Evolutionary conservation across 2,329 filamentous ascomycete species (phyloP), one percentile per base, ranked within the genome.

Genomic region (Aspergillus brasiliensis): DNA sequence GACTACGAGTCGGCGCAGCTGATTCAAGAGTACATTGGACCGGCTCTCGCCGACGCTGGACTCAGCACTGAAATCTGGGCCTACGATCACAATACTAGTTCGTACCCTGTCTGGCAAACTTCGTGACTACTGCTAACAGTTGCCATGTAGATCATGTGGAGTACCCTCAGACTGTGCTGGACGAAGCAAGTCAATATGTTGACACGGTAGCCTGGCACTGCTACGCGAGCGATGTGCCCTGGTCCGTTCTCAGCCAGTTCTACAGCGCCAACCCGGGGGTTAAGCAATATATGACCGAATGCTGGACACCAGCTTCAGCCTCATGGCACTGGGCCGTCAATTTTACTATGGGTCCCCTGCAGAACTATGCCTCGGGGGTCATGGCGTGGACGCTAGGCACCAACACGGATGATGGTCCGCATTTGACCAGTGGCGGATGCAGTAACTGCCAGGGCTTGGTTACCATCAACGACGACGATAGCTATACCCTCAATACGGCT

Each of bases 401-500:
- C 1, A 56, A 73, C 54, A 59, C 67, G 10, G 51, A 64, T 8
- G 65, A 67, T 19, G 71, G 71, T 0, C 71, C 71, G 3, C 71
- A 73, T 55, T 62, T 72, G 2, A 65, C 67, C 11, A 66, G 53
- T 19, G 71, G 71, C 10, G 71, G 71, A 3, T 73, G 71, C 56
- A 62, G 27, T 10, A 65, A 51, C n/a, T 73, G 71, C 48, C 63
- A 63, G 8, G 71, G 71, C 2, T 49, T 72, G 15, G 68, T 73
- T 5, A 70, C 69, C 21, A 60, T 72, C 31, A 68, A 70, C 7
- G 66, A 74, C 10, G 74, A 73, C 10, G 74, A 73, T 21, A 77
- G 75, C 2, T 84, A 84, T 69, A 73, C 70, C 3, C 77, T 79
- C 61, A 78, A 77, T 25, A 75, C 81, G 6, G 81, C 83, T 61